Percentiles rank a stretch among this genome's conserved stretches.
Conservation (phyloP, 1,284 basidiomycete species). For the Irpex sp. region DNA sequence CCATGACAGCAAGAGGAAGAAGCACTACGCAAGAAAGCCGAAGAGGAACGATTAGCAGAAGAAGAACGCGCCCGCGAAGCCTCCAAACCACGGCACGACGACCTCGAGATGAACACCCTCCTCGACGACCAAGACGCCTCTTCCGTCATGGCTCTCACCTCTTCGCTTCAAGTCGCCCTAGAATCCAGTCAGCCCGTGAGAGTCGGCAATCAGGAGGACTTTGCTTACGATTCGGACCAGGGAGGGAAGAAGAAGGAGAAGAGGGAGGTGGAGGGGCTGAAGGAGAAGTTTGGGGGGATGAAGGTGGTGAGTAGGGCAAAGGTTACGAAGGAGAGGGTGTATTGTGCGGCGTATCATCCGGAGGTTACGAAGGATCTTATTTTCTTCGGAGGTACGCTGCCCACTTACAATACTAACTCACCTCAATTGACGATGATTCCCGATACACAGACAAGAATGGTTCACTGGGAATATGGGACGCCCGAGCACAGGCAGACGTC, state of each 20-base stretch:
- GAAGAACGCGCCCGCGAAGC: slow-evolving; percentile 58
- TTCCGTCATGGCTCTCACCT: slow-evolving; percentile 40
- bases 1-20: slow-evolving; percentile 40
- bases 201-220: slow-evolving; percentile 40
- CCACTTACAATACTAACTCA: no score
- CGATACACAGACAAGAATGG: slow-evolving; percentile 65
- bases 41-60: slow-evolving; percentile 50
- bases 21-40: slow-evolving; percentile 42
- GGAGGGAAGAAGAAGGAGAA: slow-evolving; percentile 31
- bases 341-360: slow-evolving; percentile 73
- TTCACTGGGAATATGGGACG: slow-evolving; percentile 77
- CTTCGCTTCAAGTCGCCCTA: slow-evolving; percentile 36
- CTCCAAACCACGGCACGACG: slow-evolving; percentile 60
- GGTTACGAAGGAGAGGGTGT: slow-evolving; percentile 67
- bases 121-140: slow-evolving; percentile 41
- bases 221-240: slow-evolving; percentile 26
- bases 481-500: slow-evolving; percentile 59
- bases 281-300: slow-evolving; percentile 45
- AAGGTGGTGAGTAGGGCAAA: slow-evolving; percentile 68
- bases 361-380: slow-evolving; percentile 74
- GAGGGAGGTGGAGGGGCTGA: slow-evolving; percentile 44
- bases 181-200: slow-evolving; percentile 32
- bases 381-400: slow-evolving; percentile 70
- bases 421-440: background rate
- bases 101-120: slow-evolving; percentile 54